phyloP scores from a whole-genome alignment of 202 grass and related monocot genomes.

The Carex arenaria region DNA sequence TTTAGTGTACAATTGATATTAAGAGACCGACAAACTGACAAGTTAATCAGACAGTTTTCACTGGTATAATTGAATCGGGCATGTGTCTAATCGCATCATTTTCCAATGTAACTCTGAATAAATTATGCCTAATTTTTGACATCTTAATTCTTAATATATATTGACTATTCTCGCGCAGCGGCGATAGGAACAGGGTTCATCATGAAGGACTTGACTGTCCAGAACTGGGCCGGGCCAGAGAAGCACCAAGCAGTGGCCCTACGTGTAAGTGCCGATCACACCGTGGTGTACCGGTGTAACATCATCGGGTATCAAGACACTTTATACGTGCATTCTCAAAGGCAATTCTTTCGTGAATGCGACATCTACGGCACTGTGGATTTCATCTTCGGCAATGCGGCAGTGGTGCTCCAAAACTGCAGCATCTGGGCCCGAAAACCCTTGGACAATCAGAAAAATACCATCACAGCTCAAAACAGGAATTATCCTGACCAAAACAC shows the following conservation, averaged over 20 bases:
- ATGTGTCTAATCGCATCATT: not conserved
- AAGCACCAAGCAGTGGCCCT: slow-evolving; percentile 53
- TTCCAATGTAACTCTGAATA: not conserved
- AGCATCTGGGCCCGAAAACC: slow-evolving; percentile 34
- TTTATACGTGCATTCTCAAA: slow-evolving; percentile 40
- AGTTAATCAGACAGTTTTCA: not conserved
- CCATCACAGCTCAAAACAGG: slow-evolving; percentile 41
- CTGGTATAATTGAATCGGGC: not conserved
- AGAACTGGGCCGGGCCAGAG: slow-evolving; percentile 39
- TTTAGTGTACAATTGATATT: too few relatives aligned
- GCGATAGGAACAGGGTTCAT: slow-evolving; percentile 43
- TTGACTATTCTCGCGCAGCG: slow-evolving; percentile 7
- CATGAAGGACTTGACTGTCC: slow-evolving; percentile 48
- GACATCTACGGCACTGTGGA: slow-evolving; percentile 51
- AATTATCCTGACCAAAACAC: slow-evolving; percentile 29
- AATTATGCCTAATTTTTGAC: not conserved
- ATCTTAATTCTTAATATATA: not conserved
- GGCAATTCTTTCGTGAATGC: slow-evolving; percentile 50
- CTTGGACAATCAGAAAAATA: slow-evolving; percentile 30
- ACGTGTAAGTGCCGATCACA: slow-evolving; percentile 42
- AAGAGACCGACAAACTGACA: not conserved
- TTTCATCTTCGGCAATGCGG: slow-evolving; percentile 51
- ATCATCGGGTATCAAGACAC: slow-evolving; percentile 56
- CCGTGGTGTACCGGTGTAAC: slow-evolving; percentile 46
- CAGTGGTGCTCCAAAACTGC: slow-evolving; percentile 45